These are phyloP conservation scores for Kernera saxatilis DNA, from an alignment of 345 rosid genomes.

Conservation along the genomic window DNA sequence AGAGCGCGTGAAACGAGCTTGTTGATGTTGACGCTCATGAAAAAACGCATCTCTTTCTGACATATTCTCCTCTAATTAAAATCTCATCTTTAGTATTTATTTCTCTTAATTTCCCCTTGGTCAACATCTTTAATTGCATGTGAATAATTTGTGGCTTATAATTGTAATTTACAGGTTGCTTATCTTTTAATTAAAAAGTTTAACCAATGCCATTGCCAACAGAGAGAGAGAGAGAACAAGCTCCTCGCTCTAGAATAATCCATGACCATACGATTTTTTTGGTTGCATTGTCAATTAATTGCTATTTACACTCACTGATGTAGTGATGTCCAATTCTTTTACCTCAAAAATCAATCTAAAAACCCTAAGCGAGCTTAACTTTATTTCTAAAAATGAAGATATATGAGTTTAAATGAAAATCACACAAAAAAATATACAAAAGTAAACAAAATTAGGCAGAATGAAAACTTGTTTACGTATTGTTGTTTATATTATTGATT, in stretches of 20 bases:
- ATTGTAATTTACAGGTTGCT: neutral
- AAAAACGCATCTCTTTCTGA: slow-evolving; percentile 22
- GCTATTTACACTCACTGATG: neutral
- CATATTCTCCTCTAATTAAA: slow-evolving; percentile 11
- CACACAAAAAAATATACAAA: neutral
- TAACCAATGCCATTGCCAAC: neutral
- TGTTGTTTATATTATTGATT: neutral
- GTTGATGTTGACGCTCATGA: slow-evolving; percentile 8
- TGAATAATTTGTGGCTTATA: neutral
- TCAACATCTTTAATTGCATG: slow-evolving; percentile 12
- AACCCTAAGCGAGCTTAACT: neutral
- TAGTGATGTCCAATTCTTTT: neutral
- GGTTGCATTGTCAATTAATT: neutral
- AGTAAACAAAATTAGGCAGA: neutral
- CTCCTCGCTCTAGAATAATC: neutral
- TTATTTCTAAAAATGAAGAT: neutral
- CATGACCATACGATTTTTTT: neutral
- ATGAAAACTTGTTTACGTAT: neutral
- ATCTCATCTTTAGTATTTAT: neutral
- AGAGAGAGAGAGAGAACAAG: neutral
- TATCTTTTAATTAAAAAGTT: neutral
- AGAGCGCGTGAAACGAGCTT: slow-evolving; percentile 16
- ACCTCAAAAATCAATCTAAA: neutral
- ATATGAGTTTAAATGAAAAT: neutral
- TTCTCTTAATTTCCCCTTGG: neutral